Conservation (phyloP, 306 rosid genomes). For the Quillaja saponaria region DNA sequence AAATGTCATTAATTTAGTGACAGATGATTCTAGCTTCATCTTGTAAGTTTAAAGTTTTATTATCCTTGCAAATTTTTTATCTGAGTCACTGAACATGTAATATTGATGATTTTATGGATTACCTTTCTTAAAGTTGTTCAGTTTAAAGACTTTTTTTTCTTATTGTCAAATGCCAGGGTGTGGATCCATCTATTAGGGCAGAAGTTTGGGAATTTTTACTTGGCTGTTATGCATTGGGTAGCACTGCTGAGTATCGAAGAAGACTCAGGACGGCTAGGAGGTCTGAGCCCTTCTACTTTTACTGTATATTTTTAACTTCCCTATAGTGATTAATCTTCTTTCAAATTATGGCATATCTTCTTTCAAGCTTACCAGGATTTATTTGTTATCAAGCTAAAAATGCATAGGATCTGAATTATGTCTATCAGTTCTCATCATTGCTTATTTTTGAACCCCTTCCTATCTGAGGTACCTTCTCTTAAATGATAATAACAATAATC, state of each 20-base stretch:
- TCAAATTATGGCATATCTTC: neutral
- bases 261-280: constrained; percentile 82
- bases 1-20: neutral
- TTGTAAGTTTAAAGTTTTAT: constrained; percentile 12
- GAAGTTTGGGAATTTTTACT: constrained; percentile 97
- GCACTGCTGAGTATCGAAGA: constrained; percentile 69
- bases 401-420: too few species aligned
- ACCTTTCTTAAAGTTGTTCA: constrained; percentile 17
- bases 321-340: constrained; percentile 20
- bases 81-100: constrained; percentile 14
- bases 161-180: constrained; percentile 60
- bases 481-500: too few species aligned
- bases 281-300: constrained; percentile 38
- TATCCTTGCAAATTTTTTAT: constrained; percentile 21
- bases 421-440: too few species aligned
- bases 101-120: constrained; percentile 3
- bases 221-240: constrained; percentile 79
- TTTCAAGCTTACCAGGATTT: too few species aligned
- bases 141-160: constrained; percentile 21
- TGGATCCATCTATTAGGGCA: constrained; percentile 86
- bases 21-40: constrained; percentile 10
- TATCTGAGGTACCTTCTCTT: too few species aligned
- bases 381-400: too few species aligned
- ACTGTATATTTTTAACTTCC: constrained; percentile 12
- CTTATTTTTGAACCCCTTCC: too few species aligned